Base-by-base conservation (phyloP, 352 stramenopile species). In the Pseudoperonospora humuli region DNA sequence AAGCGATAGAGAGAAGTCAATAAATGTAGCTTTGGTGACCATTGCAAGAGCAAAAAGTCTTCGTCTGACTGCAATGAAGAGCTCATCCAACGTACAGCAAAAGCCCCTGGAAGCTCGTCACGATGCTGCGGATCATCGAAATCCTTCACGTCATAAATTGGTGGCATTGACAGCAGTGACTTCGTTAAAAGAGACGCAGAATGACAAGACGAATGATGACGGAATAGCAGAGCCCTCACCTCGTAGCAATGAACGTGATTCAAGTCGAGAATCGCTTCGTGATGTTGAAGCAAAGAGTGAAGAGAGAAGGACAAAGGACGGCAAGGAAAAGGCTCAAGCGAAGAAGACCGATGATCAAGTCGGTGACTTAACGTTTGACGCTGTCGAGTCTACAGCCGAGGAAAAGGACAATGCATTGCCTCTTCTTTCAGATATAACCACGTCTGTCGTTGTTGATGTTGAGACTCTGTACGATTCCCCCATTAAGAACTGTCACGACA, bases 381-480 rank as follows among this genome's bases (percentile, higher is more conserved):
- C n/a, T n/a, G n/a, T n/a, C n/a, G n/a, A n/a, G n/a, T n/a, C n/a
- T n/a, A n/a, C n/a, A n/a, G n/a, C n/a, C 11, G 33, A 50, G 11
- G n/a, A 44, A 27, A 18, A 23, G 21, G 21, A 31, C 2, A 36
- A 0, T 8, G n/a, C n/a, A n/a, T n/a, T n/a, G n/a, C n/a, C n/a
- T n/a, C n/a, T n/a, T n/a, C n/a, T 7, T 34, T 24, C 20, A 8
- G 40, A 14, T 36, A 20, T 47, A 48, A 5, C n/a, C 14, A 45
- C 14, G 15, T 7, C 6, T 13, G 17, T 15, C 31, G 13, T 10
- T 1, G 17, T 47, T 17, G 46, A 66, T 15, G 17, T 52, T 35
- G 51, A 66, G 8, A 33, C 41, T 25, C 51, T 66, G 7, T 66
- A 66, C 5, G 57, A 62, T 34, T 58, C 25, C 40, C 45, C 45